A percentile compares a stretch with the other conserved stretches of the same genome.
Evolutionary conservation across 495 filamentous ascomycete genomes (phyloP).

Genomic region (Hypoxylon crocopeplum): DNA sequence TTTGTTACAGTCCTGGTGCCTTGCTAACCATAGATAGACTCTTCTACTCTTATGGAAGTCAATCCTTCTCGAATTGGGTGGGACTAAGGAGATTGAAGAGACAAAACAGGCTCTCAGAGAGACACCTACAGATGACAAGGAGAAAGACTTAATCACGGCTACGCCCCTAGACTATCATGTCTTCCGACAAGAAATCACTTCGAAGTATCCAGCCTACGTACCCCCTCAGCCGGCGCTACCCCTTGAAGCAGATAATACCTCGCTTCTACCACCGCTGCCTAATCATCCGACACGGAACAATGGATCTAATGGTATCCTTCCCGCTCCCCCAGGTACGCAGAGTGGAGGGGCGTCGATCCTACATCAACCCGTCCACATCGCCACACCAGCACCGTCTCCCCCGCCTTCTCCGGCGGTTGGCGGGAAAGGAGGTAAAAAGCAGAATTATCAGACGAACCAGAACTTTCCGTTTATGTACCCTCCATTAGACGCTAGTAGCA

Average conservation of each 20-base stretch:
- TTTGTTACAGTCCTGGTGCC: neutral
- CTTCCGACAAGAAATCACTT: slow-evolving; percentile 97
- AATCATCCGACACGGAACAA: slow-evolving; percentile 67
- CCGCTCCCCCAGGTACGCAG: slow-evolving; percentile 53
- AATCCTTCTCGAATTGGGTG: slow-evolving; percentile 83
- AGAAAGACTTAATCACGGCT: slow-evolving; percentile 75
- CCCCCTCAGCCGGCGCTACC: slow-evolving; percentile 85
- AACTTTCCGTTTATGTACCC: slow-evolving; percentile 98
- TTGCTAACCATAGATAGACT: slow-evolving; percentile 49
- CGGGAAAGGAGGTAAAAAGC: slow-evolving; percentile 95
- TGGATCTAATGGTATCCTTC: slow-evolving; percentile 55
- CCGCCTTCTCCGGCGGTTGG: slow-evolving; percentile 90
- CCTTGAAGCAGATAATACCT: slow-evolving; percentile 86
- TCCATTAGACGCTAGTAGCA: slow-evolving; percentile 81
- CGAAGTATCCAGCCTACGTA: slow-evolving; percentile 96
- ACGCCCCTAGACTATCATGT: slow-evolving; percentile 95
- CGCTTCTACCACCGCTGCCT: slow-evolving; percentile 83
- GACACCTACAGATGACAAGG: slow-evolving; percentile 52
- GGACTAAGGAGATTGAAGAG: slow-evolving; percentile 69
- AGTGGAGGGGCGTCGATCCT: slow-evolving; percentile 80
- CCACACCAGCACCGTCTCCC: slow-evolving; percentile 95
- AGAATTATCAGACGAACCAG: slow-evolving; percentile 99
- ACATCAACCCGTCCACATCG: slow-evolving; percentile 95
- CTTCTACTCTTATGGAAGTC: slow-evolving; percentile 90
- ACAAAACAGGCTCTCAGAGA: slow-evolving; percentile 72